Base-by-base conservation (phyloP, 441 rosid genomes). In the Arabidopsis lyrata region DNA sequence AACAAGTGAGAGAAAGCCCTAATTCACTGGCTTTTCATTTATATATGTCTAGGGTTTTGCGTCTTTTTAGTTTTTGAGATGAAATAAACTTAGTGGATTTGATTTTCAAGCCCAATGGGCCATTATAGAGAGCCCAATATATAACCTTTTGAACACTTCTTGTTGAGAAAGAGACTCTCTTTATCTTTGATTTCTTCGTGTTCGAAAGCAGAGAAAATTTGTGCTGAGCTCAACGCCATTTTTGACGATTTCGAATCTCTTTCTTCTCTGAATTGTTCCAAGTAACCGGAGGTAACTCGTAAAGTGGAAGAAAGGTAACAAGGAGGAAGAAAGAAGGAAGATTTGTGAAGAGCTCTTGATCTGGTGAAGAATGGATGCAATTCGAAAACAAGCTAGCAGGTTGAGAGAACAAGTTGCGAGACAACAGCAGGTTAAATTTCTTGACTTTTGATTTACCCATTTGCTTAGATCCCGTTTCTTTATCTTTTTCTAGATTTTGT, bases 331-430 rank as follows among this genome's bases (percentile, higher is more conserved):
- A 13, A 34, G 13, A 5, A 27, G 44, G 39, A 56, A 74, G 77
- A 56, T 20, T 44, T 15, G 10, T 0, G 42, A 53, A 34, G 59
- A 55, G 54, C 12, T 70, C 3, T 44, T 10, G 74, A 63, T 66
- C 56, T 47, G 63, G 27, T 52, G 59, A 63, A 78, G 80, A 82
- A 95, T 92, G 98, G 99, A 95, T 50, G 85, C 96, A 13, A 87
- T 95, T 45, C 78, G 98, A 81, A 95, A 91, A 82, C 99, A 90
- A 79, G 99, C 98, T 27, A 88, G 95, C 27, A 84, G 86, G 82
- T 81, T 95, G 44, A 86, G 97, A 63, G 99, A 95, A 74, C 99
- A 95, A 81, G 99, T 95, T 72, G 95, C 99, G 59, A 87, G 90
- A 73, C 99, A 95, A 77, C 96, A 92, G 62, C 97, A 92, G 91